These are phyloP conservation scores for Paramecium pentaurelia DNA, from an alignment of 73 alveolate species.

Conservation along the genomic window DNA sequence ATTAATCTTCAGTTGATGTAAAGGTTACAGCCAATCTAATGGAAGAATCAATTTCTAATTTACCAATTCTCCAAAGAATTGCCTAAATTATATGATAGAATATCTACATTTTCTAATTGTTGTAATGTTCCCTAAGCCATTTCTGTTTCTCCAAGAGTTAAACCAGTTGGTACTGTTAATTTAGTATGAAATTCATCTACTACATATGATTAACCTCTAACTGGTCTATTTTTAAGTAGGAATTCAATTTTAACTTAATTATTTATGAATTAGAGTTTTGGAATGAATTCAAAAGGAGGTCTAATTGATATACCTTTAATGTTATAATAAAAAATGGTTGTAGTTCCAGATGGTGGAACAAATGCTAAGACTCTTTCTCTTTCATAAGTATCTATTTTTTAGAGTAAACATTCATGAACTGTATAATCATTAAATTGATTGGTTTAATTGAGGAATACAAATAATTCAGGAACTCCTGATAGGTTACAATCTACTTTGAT, in stretches of 20 bases:
- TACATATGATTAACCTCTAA: constrained; percentile 56
- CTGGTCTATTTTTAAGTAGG: constrained; percentile 27
- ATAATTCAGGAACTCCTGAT: constrained; percentile 44
- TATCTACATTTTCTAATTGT: constrained; percentile 43
- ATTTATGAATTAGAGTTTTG: not conserved
- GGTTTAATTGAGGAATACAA: constrained; percentile 38
- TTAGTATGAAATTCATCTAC: constrained; percentile 48
- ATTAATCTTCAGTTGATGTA: not conserved
- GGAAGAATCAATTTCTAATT: constrained; percentile 45
- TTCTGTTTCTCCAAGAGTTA: constrained; percentile 46
- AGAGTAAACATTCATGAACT: constrained; percentile 56
- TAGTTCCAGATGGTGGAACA: constrained; percentile 54
- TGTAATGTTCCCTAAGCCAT: not conserved
- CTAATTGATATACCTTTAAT: constrained; percentile 31
- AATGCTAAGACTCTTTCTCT: constrained; percentile 46
- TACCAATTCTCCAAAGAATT: constrained; percentile 57
- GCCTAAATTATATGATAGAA: constrained; percentile 15
- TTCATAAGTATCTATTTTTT: constrained; percentile 51
- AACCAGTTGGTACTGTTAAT: constrained; percentile 27
- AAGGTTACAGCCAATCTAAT: constrained; percentile 20
- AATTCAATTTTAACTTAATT: not conserved
- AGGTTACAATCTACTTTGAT: constrained; percentile 58
- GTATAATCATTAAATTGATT: constrained; percentile 43
- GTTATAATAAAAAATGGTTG: constrained; percentile 39
- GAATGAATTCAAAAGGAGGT: constrained; percentile 55